These are phyloP conservation scores for Trichopus zeylanicus DNA, from an alignment of 116 monocot genomes.

Conservation along the genomic window DNA sequence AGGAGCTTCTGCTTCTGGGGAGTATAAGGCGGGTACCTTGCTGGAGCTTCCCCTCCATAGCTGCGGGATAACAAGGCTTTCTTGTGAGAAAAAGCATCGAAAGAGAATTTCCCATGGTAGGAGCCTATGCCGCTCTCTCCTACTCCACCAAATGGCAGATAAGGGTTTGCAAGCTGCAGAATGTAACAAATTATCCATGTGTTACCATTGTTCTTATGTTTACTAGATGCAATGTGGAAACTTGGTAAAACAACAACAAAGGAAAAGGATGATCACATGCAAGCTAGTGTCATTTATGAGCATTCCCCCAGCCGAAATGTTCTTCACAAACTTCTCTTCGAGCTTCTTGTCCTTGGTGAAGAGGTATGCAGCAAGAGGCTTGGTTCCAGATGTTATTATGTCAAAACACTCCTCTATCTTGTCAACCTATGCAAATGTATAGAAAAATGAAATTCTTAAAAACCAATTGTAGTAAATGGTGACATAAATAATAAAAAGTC, in stretches of 20 bases:
- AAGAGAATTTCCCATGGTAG: slow-evolving; percentile 89
- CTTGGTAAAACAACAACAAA: too few relatives aligned
- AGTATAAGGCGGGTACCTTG: slow-evolving; percentile 87
- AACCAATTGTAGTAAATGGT: background rate
- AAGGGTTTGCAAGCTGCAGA: slow-evolving; percentile 45
- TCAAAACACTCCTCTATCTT: slow-evolving; percentile 64
- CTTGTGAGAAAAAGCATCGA: slow-evolving; percentile 82
- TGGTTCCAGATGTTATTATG: slow-evolving; percentile 59
- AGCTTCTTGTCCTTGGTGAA: slow-evolving; percentile 82
- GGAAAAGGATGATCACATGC: slow-evolving; percentile 52
- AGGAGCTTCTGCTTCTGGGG: slow-evolving; percentile 51
- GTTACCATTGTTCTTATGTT: too few relatives aligned
- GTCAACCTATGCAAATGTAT: slow-evolving; percentile 45
- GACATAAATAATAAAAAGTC: background rate
- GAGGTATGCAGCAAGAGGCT: slow-evolving; percentile 88
- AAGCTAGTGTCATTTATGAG: slow-evolving; percentile 60
- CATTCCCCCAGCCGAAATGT: slow-evolving; percentile 68
- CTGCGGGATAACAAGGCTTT: slow-evolving; percentile 58
- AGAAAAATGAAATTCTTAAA: background rate
- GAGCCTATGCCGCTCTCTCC: slow-evolving; percentile 77
- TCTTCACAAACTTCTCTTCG: slow-evolving; percentile 54
- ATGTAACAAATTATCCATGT: background rate
- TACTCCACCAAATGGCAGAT: slow-evolving; percentile 82
- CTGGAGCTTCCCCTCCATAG: slow-evolving; percentile 50
- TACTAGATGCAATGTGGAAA: too few relatives aligned